A percentile compares a stretch with the other conserved stretches of the same genome.
phyloP scores from a whole-genome alignment of 768 basidiomycete species.

The Suillus brevipes region DNA sequence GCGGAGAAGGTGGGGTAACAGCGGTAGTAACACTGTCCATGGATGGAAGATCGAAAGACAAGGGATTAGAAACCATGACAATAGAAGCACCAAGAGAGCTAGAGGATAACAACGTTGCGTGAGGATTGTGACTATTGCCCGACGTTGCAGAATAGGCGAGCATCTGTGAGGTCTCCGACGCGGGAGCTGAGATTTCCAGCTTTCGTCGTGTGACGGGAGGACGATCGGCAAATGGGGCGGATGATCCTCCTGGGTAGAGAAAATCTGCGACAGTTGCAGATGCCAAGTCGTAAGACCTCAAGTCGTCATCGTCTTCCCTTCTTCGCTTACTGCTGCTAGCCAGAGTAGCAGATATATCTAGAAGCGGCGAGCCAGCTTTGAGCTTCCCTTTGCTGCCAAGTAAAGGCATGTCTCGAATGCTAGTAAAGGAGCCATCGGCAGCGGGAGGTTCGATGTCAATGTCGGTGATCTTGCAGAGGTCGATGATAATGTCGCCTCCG shows the following conservation, averaged over 20 bases:
- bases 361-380: slow-evolving; percentile 16
- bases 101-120: neutral
- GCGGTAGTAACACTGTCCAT: neutral
- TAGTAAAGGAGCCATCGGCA: slow-evolving; percentile 55
- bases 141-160: neutral
- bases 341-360: slow-evolving; percentile 11
- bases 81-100: neutral
- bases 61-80: neutral
- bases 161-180: slow-evolving; percentile 1
- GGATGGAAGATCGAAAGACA: neutral
- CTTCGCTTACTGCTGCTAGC: slow-evolving; percentile 52
- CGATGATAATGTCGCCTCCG: slow-evolving; percentile 83
- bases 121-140: neutral
- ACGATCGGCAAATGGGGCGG: slow-evolving; percentile 17
- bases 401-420: slow-evolving; percentile 55
- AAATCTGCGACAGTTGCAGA: slow-evolving; percentile 54
- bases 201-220: slow-evolving; percentile 22
- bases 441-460: slow-evolving; percentile 66
- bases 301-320: slow-evolving; percentile 52
- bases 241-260: slow-evolving; percentile 33
- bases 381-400: slow-evolving; percentile 59
- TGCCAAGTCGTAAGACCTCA: slow-evolving; percentile 55
- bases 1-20: slow-evolving; percentile 9
- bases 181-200: slow-evolving; percentile 7
- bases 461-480: slow-evolving; percentile 68